Base-by-base conservation (phyloP, 2,329 filamentous ascomycete species). In the Cercospora sp. region DNA sequence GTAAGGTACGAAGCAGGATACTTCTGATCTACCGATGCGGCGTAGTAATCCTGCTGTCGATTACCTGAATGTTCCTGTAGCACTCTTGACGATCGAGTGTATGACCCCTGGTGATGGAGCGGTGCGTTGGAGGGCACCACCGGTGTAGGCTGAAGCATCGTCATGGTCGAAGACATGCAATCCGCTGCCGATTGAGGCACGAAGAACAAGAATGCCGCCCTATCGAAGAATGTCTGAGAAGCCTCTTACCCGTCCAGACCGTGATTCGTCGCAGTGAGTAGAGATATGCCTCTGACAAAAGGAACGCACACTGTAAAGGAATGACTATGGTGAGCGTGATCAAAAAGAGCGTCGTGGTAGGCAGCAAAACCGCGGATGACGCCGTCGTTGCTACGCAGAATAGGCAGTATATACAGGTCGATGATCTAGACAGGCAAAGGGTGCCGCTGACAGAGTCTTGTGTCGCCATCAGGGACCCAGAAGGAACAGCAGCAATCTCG, bases 261-360 rank as follows among this genome's bases (percentile, higher is more conserved):
- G 72, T 74, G 72, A 76, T 75, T 75, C 72, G 73, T 73, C 70
- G 48, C 20, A 30, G 23, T 5, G 70, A 33, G 45, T 31, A 23
- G 39, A 26, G 42, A 53, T 20, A 66, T 60, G 64, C 64, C 66
- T 57, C 63, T 65, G 68, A 65, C 69, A 65, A 70, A 81, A 81
- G 75, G 80, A 82, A 79, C 77, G 79, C 81, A 76, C 72, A 78
- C 76, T 78, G 78, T 77, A 59, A 82, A 80, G 77, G 80, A 82
- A 80, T 80, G 80, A 81, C 79, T 80, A 73, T 69, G 72, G 78
- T 78, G 75, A 75, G 65, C 60, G 57, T 51, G 55, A 42, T 23
- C 62, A 31, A 42, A 72, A 69, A 62, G 71, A 72, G 64, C 60
- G 70, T 65, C 64, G 30, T 66, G 67, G 67, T 66, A 67, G 62